Evolutionary conservation across 1,284 basidiomycete species (phyloP), one percentile per base, ranked within the genome.

Genomic region (Microstroma glucosiphilum): DNA sequence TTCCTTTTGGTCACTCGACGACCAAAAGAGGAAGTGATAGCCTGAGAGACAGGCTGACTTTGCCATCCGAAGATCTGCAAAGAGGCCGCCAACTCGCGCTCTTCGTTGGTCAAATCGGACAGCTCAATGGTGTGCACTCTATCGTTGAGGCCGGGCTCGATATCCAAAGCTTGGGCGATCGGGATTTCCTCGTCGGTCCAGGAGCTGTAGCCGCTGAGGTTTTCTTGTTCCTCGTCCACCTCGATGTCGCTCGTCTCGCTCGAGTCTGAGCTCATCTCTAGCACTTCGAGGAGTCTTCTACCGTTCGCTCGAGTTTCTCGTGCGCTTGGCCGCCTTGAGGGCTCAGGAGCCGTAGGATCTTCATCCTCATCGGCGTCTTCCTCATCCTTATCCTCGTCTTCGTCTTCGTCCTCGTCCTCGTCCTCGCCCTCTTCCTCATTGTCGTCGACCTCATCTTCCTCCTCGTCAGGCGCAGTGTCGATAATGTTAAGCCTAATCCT

Each of bases 351-450:
- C 56, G 7, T 21, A 41, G 6, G 17, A 40, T 8, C 11, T 41
- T 37, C 13, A n/a, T 37, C 17, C 8, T 7, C 37, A 21, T 19
- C 56, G 42, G 21, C 40, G 41, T 58, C 57, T 6, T 41, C 56
- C 17, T 57, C 56, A 11, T 46, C 21, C 40, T 41, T 19, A 17
- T 49, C 43, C 42, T 58, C 57, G 1, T 58, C 57, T 30, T 48
- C 23, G 57, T 48, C 41, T 4, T 48, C 57, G 37, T 42, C 53
- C 30, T 56, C 40, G 49, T 41, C 15, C 2, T 42, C 54, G 7
- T 63, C 60, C 4, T 61, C 63, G 23, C 37, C 49, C n/a, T 51
- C 49, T 23, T 19, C 13, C 51, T 54, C 51, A 15, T 25, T 21
- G 8, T 54, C 51, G 7, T 26, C 23, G 11, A 7, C 23, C 46